phyloP scores from a whole-genome alignment of 2,329 filamentous ascomycete genomes.

The Colletotrichum cuscutae region DNA sequence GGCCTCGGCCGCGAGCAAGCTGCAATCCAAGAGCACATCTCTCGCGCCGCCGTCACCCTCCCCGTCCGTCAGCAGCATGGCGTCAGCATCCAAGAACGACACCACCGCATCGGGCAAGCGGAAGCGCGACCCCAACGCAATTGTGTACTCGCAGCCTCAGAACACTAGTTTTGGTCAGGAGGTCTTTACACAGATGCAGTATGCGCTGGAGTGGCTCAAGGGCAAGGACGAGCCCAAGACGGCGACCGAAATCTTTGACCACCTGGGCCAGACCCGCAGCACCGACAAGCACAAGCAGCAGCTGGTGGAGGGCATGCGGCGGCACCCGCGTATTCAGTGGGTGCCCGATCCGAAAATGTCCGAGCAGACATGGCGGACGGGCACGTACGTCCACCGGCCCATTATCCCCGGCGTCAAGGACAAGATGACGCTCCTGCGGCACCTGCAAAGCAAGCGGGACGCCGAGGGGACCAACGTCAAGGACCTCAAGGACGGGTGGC shows the following conservation, averaged over 20 bases:
- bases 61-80: conserved; percentile 64
- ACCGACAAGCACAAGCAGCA: conserved; percentile 70
- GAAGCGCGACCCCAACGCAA: conserved; percentile 65
- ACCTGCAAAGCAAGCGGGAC: conserved; percentile 84
- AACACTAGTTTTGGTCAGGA: conserved; percentile 81
- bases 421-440: conserved; percentile 79
- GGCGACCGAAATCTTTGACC: conserved; percentile 81
- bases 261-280: conserved; percentile 76
- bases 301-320: conserved; percentile 75
- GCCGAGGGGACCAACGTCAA: conserved; percentile 85
- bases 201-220: conserved; percentile 85
- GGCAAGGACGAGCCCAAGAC: conserved; percentile 74
- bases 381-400: conserved; percentile 86
- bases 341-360: conserved; percentile 68
- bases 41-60: conserved; percentile 72
- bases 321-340: conserved; percentile 69
- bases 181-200: conserved; percentile 88
- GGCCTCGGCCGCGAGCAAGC: conserved; percentile 71
- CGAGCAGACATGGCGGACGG: conserved; percentile 72
- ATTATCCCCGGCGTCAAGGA: conserved; percentile 83
- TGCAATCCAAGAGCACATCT: conserved; percentile 60
- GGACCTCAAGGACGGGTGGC: conserved; percentile 96
- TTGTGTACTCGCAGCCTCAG: conserved; percentile 80
- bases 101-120: conserved; percentile 73
- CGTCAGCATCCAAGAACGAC: conserved; percentile 56